Conservation (phyloP, 371 early-diverging fungal genomes). For the Rhizomucor pusillus region DNA sequence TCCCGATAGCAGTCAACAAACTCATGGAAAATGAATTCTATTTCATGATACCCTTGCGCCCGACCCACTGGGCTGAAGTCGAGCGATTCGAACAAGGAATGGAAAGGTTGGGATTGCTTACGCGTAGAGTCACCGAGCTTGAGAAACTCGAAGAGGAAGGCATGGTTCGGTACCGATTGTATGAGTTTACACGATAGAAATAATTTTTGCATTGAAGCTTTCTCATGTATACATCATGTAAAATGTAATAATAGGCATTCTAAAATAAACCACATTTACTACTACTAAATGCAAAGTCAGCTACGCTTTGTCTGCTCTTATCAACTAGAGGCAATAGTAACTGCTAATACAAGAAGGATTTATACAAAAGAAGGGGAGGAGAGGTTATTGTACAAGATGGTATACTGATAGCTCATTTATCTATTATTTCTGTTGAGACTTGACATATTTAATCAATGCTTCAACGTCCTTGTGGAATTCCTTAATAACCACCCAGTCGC, state of each 20-base stretch:
- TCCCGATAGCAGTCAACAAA: constrained; percentile 37
- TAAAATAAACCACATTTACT: too few species aligned
- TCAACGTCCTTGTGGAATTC: constrained; percentile 24
- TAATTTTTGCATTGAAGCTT: not conserved
- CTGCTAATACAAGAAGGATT: too few species aligned
- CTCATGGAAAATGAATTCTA: constrained; percentile 38
- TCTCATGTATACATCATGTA: too few species aligned
- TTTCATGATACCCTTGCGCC: constrained; percentile 46
- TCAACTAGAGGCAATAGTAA: too few species aligned
- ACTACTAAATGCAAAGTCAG: too few species aligned
- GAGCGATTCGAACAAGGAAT: constrained; percentile 34
- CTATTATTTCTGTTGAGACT: too few species aligned
- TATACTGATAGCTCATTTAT: too few species aligned
- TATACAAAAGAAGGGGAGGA: too few species aligned
- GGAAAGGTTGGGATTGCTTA: constrained; percentile 21
- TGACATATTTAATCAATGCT: constrained; percentile 15
- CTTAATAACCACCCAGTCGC: constrained; percentile 17
- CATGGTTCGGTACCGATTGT: constrained; percentile 36
- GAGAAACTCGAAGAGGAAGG: constrained; percentile 45
- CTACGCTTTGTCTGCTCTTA: not conserved
- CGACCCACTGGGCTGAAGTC: constrained; percentile 39
- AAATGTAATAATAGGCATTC: too few species aligned
- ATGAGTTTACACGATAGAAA: constrained; percentile 16
- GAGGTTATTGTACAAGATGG: too few species aligned
- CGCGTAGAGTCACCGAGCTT: constrained; percentile 13